phyloP scores from a whole-genome alignment of 1,284 basidiomycete species.

The Coniferiporia sulphurascens region DNA sequence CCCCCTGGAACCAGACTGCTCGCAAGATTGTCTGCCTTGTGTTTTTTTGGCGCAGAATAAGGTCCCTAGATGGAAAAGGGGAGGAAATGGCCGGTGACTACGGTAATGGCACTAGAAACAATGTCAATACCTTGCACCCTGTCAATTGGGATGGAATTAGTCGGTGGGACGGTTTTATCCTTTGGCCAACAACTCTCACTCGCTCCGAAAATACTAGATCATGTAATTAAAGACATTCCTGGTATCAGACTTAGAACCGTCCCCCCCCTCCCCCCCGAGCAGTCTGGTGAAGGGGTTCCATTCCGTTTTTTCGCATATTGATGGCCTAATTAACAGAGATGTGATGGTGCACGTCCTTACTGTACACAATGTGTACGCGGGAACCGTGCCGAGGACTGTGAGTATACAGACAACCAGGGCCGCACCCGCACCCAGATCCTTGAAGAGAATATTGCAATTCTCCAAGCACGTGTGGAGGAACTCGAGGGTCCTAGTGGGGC shows the following conservation, averaged over 20 bases:
- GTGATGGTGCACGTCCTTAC: slow-evolving; percentile 36
- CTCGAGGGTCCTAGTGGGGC: slow-evolving; percentile 30
- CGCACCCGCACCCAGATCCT: slow-evolving; percentile 33
- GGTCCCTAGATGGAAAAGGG: too few species aligned
- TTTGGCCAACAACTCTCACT: neutral
- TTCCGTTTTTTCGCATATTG: neutral
- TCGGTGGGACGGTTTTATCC: too few species aligned
- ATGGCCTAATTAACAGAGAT: slow-evolving; percentile 29
- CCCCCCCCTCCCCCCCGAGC: too few species aligned
- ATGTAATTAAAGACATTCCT: too few species aligned
- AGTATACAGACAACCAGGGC: slow-evolving; percentile 35
- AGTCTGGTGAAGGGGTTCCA: neutral
- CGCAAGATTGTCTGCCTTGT: too few species aligned
- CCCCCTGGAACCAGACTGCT: too few species aligned
- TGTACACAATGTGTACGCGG: slow-evolving; percentile 34
- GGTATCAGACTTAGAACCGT: too few species aligned
- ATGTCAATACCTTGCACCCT: too few species aligned
- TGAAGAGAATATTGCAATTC: slow-evolving; percentile 34
- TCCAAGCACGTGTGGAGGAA: slow-evolving; percentile 34
- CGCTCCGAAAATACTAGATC: neutral
- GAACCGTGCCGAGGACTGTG: slow-evolving; percentile 34
- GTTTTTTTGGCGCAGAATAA: too few species aligned
- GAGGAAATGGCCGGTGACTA: too few species aligned
- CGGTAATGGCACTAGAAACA: too few species aligned
- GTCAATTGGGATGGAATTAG: too few species aligned